phyloP scores from a whole-genome alignment of 352 stramenopile species.

The Globisporangium echinulatum region DNA sequence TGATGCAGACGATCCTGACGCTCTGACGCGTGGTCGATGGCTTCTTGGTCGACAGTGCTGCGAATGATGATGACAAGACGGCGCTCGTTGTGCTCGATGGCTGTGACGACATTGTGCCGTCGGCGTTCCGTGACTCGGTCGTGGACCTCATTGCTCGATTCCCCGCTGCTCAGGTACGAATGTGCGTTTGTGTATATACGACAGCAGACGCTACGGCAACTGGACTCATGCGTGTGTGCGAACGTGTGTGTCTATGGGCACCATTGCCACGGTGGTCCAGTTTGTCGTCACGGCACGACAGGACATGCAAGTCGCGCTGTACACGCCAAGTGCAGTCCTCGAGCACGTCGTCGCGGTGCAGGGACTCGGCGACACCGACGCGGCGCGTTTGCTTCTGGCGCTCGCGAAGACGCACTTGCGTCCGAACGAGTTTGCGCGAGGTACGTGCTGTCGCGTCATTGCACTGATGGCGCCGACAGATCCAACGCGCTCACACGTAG shows the following conservation, averaged over 20 bases:
- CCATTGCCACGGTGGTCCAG: constrained; percentile 7
- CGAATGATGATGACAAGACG: constrained; percentile 13
- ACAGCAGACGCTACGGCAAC: too few relatives aligned
- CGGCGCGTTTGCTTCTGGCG: constrained; percentile 41
- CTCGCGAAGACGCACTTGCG: constrained; percentile 32
- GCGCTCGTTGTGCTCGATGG: constrained; percentile 52
- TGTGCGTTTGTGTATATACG: background rate
- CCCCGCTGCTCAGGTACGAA: constrained; percentile 34
- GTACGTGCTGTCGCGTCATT: constrained; percentile 20
- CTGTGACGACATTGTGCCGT: constrained; percentile 40
- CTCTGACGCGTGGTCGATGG: too few relatives aligned
- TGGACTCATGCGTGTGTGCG: too few relatives aligned
- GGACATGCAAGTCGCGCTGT: constrained; percentile 18
- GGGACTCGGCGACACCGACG: constrained; percentile 30
- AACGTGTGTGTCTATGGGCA: background rate
- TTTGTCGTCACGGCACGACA: constrained; percentile 31
- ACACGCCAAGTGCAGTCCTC: constrained; percentile 10
- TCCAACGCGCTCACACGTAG: background rate
- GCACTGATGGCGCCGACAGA: too few relatives aligned
- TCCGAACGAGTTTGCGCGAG: constrained; percentile 25
- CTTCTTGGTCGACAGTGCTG: constrained; percentile 1
- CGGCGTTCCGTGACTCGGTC: constrained; percentile 36
- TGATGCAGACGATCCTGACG: too few relatives aligned
- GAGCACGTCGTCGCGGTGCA: constrained; percentile 26
- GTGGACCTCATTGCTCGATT: constrained; percentile 30